phyloP scores from a whole-genome alignment of 352 stramenopile genomes.

The Lagenidium giganteum region DNA sequence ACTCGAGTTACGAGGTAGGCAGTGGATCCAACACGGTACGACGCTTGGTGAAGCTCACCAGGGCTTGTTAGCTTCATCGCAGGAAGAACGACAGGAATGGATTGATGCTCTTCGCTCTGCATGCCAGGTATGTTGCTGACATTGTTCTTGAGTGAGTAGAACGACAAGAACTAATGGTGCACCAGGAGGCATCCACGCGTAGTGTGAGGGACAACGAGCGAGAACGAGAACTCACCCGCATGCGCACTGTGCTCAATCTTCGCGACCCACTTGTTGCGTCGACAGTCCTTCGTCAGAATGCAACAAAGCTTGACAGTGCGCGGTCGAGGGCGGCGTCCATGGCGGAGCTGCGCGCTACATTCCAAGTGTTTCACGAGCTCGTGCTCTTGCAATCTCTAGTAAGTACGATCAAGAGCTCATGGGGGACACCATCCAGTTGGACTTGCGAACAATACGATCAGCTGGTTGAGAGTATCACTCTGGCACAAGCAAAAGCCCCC shows the following conservation, averaged over 20 bases:
- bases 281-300: constrained; percentile 11
- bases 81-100: constrained; percentile 48
- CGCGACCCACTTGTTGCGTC: constrained; percentile 25
- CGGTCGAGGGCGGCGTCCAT: constrained; percentile 12
- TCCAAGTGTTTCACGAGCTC: constrained; percentile 69
- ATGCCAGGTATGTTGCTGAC: constrained; percentile 26
- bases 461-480: constrained; percentile 48
- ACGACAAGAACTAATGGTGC: no score
- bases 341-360: constrained; percentile 50
- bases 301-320: constrained; percentile 7
- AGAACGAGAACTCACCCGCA: constrained; percentile 31
- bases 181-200: constrained; percentile 14
- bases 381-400: constrained; percentile 57
- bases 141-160: not conserved
- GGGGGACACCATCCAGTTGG: constrained; percentile 44
- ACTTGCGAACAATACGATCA: constrained; percentile 49
- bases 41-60: not conserved
- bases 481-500: constrained; percentile 37
- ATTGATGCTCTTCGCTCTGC: constrained; percentile 50
- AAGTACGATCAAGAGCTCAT: constrained; percentile 28
- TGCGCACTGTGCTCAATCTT: constrained; percentile 20
- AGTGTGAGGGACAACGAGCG: constrained; percentile 37
- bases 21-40: no score
- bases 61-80: constrained; percentile 25
- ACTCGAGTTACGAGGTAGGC: constrained; percentile 58